Percentiles rank a stretch among this genome's conserved stretches.
Conservation (phyloP, 768 basidiomycete species). For the Russula sp. region DNA sequence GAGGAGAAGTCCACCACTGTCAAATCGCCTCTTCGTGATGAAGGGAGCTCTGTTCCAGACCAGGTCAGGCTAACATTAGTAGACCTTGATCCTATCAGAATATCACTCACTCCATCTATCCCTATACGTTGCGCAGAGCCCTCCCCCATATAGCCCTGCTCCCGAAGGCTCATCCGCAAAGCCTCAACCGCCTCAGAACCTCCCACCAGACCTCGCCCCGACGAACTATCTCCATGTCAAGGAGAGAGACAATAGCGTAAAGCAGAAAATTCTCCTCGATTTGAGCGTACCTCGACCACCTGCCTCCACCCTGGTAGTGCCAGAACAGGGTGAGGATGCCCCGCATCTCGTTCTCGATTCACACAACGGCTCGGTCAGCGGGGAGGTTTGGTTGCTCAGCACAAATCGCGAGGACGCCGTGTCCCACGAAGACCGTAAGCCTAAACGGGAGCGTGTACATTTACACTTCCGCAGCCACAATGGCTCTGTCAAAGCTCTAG, state of each 20-base stretch:
- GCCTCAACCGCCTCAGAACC: not conserved
- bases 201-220: slow-evolving; percentile 14
- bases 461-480: slow-evolving; percentile 13
- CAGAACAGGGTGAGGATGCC: not conserved
- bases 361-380: slow-evolving; percentile 15
- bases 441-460: slow-evolving; percentile 1
- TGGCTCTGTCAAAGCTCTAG: slow-evolving; percentile 13
- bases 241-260: slow-evolving; percentile 13
- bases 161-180: not conserved
- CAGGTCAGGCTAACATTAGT: slow-evolving; percentile 1
- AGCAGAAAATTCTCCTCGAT: slow-evolving; percentile 17
- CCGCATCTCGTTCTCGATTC: slow-evolving; percentile 13
- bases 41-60: not conserved
- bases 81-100: not conserved
- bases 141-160: slow-evolving; percentile 20
- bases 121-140: not conserved
- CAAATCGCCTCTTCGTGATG: not conserved
- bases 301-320: not conserved
- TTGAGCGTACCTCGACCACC: slow-evolving; percentile 14
- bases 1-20: not conserved
- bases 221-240: slow-evolving; percentile 19
- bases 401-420: not conserved
- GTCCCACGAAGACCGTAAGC: not conserved
- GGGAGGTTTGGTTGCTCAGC: slow-evolving; percentile 20
- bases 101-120: not conserved